A percentile compares a stretch with the other conserved stretches of the same genome.
These are phyloP conservation scores for Phaeoacremonium minimum DNA, from an alignment of 2,329 filamentous ascomycete species.

Conservation along the genomic window DNA sequence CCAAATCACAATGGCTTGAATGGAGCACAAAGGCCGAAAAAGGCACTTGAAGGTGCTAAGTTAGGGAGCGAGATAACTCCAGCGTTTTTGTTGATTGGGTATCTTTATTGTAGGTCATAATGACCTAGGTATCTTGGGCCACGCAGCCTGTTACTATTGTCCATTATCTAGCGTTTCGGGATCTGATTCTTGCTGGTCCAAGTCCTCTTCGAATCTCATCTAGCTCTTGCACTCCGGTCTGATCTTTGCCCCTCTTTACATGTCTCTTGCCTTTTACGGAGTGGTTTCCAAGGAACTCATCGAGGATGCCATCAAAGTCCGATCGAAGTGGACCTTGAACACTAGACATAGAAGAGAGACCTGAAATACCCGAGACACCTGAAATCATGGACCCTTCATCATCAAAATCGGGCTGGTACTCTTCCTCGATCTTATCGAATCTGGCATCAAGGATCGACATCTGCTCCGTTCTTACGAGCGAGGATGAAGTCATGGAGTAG, in stretches of 20 bases:
- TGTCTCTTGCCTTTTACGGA: constrained; percentile 67
- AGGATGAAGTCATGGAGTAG: constrained; percentile 97
- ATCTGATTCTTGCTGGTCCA: too few relatives aligned
- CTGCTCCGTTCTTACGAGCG: constrained; percentile 85
- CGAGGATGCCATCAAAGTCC: constrained; percentile 88
- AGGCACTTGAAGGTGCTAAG: too few relatives aligned
- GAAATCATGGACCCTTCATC: constrained; percentile 51
- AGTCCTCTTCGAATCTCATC: constrained; percentile 82
- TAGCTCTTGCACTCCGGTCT: constrained; percentile 79
- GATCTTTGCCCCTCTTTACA: constrained; percentile 76
- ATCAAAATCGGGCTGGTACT: constrained; percentile 53
- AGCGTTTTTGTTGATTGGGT: too few relatives aligned
- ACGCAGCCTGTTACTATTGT: too few relatives aligned
- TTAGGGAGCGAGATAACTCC: too few relatives aligned
- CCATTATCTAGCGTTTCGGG: too few relatives aligned
- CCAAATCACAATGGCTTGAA: too few relatives aligned
- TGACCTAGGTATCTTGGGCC: too few relatives aligned
- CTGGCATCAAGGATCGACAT: constrained; percentile 80
- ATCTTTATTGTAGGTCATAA: too few relatives aligned
- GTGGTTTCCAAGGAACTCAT: constrained; percentile 81
- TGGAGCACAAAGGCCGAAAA: too few relatives aligned
- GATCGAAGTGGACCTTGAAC: constrained; percentile 63
- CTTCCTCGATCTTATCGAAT: constrained; percentile 86
- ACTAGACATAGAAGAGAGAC: constrained; percentile 59
- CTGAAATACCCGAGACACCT: constrained; percentile 57